These are phyloP conservation scores for Calonectria pauciramosa DNA, from an alignment of 2,329 filamentous ascomycete genomes.

Conservation along the genomic window DNA sequence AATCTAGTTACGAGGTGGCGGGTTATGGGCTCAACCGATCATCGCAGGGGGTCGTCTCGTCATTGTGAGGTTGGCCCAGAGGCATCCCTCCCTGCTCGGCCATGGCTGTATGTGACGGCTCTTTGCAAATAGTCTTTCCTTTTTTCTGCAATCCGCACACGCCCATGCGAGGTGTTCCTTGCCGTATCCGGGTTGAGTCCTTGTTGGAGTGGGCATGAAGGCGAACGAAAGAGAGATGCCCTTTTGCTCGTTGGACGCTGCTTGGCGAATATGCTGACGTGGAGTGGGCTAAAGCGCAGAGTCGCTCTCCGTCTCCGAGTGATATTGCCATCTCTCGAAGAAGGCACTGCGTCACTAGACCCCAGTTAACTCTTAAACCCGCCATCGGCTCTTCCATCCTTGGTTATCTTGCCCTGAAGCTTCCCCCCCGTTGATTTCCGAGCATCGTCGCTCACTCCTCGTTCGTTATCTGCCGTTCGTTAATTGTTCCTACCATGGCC, in stretches of 20 bases:
- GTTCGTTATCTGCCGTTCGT: slow-evolving; percentile 37
- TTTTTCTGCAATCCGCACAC: slow-evolving; percentile 30
- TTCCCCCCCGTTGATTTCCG: slow-evolving; percentile 31
- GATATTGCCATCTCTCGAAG: slow-evolving; percentile 30
- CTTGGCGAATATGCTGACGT: slow-evolving; percentile 34
- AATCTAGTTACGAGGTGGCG: slow-evolving; percentile 42
- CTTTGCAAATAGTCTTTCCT: slow-evolving; percentile 22
- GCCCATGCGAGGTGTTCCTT: slow-evolving; percentile 19
- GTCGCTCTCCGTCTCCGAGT: slow-evolving; percentile 28
- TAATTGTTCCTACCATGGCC: slow-evolving; percentile 45
- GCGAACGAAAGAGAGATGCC: slow-evolving; percentile 8
- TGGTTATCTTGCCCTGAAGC: slow-evolving; percentile 39
- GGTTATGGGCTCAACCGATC: slow-evolving; percentile 30
- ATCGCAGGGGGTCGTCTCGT: slow-evolving; percentile 21
- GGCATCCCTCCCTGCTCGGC: slow-evolving; percentile 31
- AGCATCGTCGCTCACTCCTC: slow-evolving; percentile 30
- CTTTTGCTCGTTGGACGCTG: slow-evolving; percentile 28
- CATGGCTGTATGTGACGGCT: slow-evolving; percentile 31
- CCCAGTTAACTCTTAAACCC: slow-evolving; percentile 18
- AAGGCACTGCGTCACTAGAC: slow-evolving; percentile 21
- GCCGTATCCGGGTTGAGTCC: slow-evolving; percentile 27
- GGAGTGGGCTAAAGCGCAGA: slow-evolving; percentile 20
- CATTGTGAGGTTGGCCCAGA: slow-evolving; percentile 23
- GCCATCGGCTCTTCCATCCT: slow-evolving; percentile 17
- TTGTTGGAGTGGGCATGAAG: slow-evolving; percentile 22